A percentile compares a stretch with the other conserved stretches of the same genome.
Conservation (phyloP, 2,329 filamentous ascomycete genomes). For the Penicillium concentricum region DNA sequence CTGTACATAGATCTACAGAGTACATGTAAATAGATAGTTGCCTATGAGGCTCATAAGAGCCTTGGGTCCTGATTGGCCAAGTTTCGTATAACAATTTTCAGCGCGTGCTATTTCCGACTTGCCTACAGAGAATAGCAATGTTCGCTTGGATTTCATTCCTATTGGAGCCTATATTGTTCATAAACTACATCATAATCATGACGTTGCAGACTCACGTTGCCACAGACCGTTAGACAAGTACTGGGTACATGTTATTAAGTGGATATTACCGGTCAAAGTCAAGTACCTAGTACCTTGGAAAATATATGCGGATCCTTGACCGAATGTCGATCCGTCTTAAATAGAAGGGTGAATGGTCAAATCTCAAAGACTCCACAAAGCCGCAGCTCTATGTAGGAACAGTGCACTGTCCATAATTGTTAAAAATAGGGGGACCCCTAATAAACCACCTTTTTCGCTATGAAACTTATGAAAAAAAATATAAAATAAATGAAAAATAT, state of each 20-base stretch:
- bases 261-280: neutral
- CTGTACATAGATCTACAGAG: no score
- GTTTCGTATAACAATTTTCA: no score
- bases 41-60: no score
- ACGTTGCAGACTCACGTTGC: slow-evolving; percentile 19
- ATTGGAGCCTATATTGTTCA: neutral
- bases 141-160: neutral
- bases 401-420: neutral
- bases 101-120: no score
- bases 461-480: no score
- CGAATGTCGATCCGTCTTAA: slow-evolving; percentile 3
- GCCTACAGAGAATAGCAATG: no score
- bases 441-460: no score
- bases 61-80: no score
- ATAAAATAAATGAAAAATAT: no score
- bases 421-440: neutral
- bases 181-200: slow-evolving; percentile 7
- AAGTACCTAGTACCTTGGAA: slow-evolving; percentile 7
- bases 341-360: slow-evolving; percentile 2
- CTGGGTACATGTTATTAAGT: neutral
- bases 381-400: neutral
- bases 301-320: neutral
- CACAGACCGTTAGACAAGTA: neutral
- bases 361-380: neutral
- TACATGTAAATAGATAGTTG: no score